Base-by-base conservation (phyloP, 2,329 filamentous ascomycete species). In the Amauroascus verrucosus region DNA sequence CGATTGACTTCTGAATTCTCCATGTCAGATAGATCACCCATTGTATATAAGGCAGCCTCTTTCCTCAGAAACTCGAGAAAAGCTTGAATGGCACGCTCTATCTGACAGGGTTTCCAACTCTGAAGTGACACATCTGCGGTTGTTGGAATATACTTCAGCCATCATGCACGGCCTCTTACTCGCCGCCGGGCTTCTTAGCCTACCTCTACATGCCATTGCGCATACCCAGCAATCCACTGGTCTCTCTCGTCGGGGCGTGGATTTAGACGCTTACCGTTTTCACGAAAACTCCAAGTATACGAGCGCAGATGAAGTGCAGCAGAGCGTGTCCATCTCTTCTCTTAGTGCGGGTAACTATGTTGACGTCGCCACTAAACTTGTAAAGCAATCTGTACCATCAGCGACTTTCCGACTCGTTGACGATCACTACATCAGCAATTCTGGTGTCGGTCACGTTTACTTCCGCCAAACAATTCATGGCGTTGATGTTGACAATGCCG, bases 81-180 rank as follows among this genome's bases (percentile, higher is more conserved):
- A 18, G 24, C 24, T 30, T 45, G 41, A 30, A 14, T 32, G 28
- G 18, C 3, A 26, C 14, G 20, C 11, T 38, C 40, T 6, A 46
- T 8, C 41, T 30, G 14, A 14, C 24, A 38, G 33, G 24, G 14
- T 51, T 16, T 16, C 20, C 13, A 43, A n/a, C n/a, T 32, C 48
- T 50, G 13, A 37, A 41, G 24, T 20, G 16, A 50, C 37, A 11
- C 28, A 26, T 24, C 22, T 35, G 8, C 26, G n/a, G 9, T 26
- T 44, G 24, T 51, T 35, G 26, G 22, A n/a, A n/a, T 44, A 30
- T 13, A 11, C 14, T 35, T 30, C 40, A 4, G 50, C 28, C 28
- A 22, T 50, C 55, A 56, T 43, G 55, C 55, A 56, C 55, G 55
- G 55, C 37, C 55, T 56, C 37, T 38, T 56, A 43, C 51, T 56